Evolutionary conservation across 140 eudicot genomes (phyloP).

Genomic region (Cichorium intybus): DNA sequence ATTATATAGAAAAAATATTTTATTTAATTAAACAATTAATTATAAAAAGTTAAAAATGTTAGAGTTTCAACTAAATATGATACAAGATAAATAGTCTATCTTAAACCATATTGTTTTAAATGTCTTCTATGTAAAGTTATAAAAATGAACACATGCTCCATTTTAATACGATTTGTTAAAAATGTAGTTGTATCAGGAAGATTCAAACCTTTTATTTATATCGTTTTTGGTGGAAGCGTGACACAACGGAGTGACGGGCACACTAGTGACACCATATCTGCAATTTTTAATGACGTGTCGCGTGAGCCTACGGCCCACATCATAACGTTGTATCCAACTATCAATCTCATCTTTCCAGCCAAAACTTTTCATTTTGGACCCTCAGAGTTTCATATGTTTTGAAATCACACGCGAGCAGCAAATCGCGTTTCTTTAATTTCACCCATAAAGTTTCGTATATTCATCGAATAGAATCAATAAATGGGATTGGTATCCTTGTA

Average conservation of each 20-base stretch:
- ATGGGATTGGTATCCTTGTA: background rate
- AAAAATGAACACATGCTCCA: no score
- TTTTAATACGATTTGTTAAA: no score
- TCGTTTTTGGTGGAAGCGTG: background rate
- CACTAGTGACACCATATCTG: background rate
- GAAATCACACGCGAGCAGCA: background rate
- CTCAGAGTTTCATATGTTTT: background rate
- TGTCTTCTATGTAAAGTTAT: no score
- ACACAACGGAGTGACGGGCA: background rate
- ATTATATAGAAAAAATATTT: no score
- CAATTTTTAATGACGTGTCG: constrained; percentile 8
- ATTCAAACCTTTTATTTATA: background rate
- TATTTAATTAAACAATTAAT: no score
- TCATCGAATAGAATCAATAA: background rate
- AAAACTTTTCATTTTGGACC: background rate
- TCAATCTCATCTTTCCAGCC: background rate
- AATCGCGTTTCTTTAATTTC: background rate
- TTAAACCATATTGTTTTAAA: no score
- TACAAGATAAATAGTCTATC: no score
- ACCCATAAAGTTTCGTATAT: background rate
- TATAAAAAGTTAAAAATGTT: no score
- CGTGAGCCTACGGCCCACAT: background rate
- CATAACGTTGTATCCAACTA: background rate
- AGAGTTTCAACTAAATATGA: no score
- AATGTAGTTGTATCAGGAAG: no score